A percentile compares a stretch with the other conserved stretches of the same genome.
These are phyloP conservation scores for Syzygium jambos DNA, from an alignment of 345 rosid genomes.

Conservation along the genomic window DNA sequence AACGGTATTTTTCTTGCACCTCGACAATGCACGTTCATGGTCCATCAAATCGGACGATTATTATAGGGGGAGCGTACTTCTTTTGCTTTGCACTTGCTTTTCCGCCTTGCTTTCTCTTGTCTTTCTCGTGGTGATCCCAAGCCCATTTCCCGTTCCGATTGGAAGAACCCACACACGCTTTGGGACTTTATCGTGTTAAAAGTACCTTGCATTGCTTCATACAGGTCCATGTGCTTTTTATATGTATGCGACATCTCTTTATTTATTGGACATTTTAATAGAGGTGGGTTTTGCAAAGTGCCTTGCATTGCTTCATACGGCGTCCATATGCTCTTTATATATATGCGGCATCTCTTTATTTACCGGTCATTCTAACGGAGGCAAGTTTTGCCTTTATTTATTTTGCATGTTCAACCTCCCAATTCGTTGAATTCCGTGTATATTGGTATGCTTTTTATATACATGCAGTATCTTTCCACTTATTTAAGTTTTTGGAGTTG, in stretches of 20 bases:
- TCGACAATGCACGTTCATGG: not conserved
- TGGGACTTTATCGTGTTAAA: not conserved
- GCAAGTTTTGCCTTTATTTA: fast-evolving
- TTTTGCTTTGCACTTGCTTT: not conserved
- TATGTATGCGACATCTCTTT: not conserved
- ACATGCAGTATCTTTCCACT: fast-evolving
- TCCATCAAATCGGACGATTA: not conserved
- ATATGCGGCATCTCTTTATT: not conserved
- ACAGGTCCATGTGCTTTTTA: not conserved
- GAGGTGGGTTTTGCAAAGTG: not conserved
- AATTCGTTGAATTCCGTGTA: fast-evolving
- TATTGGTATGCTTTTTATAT: not conserved
- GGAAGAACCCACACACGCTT: not conserved
- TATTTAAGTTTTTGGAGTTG: not conserved
- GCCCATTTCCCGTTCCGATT: not conserved
- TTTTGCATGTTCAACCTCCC: not conserved
- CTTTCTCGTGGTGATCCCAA: not conserved
- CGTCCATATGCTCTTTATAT: not conserved
- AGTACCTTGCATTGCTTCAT: not conserved
- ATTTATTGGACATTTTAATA: no score
- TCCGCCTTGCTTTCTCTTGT: not conserved
- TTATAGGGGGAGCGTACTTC: not conserved
- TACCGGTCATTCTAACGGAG: not conserved
- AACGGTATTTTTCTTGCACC: not conserved
- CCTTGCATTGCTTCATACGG: not conserved